These are phyloP conservation scores for Phycomyces nitens DNA, from an alignment of 192 early-diverging fungal genomes.

Conservation along the genomic window DNA sequence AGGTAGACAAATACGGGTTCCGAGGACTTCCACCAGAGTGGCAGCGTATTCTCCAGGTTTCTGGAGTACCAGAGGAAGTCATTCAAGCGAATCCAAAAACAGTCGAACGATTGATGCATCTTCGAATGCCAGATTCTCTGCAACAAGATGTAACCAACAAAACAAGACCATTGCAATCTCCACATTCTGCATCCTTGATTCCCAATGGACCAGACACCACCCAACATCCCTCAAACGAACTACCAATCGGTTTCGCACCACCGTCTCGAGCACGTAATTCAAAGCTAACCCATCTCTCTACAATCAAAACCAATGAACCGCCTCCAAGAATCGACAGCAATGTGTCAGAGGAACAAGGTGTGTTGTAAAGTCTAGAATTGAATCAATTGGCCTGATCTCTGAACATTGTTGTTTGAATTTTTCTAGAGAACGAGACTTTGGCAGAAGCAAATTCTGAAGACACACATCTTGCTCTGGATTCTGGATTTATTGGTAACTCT, in stretches of 20 bases:
- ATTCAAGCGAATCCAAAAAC: slow-evolving; percentile 44
- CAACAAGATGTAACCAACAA: slow-evolving; percentile 31
- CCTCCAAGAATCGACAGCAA: not conserved
- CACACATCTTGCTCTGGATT: slow-evolving; percentile 10
- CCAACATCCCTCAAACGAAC: not conserved
- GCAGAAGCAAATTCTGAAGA: slow-evolving; percentile 4
- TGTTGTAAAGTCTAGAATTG: too few species aligned
- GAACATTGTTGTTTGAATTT: too few species aligned
- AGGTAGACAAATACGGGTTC: slow-evolving; percentile 36
- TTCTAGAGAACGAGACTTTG: not conserved
- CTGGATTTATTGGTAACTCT: slow-evolving; percentile 26
- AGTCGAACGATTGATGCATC: slow-evolving; percentile 44
- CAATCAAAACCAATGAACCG: slow-evolving; percentile 4
- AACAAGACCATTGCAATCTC: not conserved
- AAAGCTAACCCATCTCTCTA: slow-evolving; percentile 17
- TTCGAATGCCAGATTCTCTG: slow-evolving; percentile 42
- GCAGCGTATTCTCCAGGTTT: slow-evolving; percentile 39
- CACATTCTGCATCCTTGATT: slow-evolving; percentile 10
- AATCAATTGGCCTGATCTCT: too few species aligned
- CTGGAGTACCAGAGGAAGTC: slow-evolving; percentile 46
- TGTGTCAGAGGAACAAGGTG: not conserved
- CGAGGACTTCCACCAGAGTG: slow-evolving; percentile 49
- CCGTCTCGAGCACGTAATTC: slow-evolving; percentile 31
- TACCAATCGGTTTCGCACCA: slow-evolving; percentile 34
- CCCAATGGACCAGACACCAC: slow-evolving; percentile 3